Evolutionary conservation across 2,329 filamentous ascomycete species (phyloP), one percentile per base, ranked within the genome.

Genomic region (Boeremia lycopersici): DNA sequence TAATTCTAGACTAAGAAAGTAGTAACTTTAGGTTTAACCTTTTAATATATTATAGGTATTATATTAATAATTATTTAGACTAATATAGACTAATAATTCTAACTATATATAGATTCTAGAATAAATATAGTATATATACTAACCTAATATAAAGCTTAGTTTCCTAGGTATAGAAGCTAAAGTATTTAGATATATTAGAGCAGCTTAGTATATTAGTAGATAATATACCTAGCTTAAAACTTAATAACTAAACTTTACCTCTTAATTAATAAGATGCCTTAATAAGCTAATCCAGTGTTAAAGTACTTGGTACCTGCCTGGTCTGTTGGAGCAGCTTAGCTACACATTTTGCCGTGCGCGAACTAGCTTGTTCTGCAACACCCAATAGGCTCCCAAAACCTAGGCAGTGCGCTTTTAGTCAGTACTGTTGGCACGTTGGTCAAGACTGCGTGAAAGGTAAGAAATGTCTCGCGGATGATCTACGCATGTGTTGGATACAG

Each of bases 231-330:
- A 34, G 46, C 28, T 34, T n/a, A 2, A 2, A 30, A 30, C 5
- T 13, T 23, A 3, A 19, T 17, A 26, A n/a, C 30, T 15, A 6
- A 4, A 42, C 13, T 8, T 15, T 23, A 28, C 6, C 11, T 23
- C 35, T 19, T 28, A 19, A 9, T 44, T 30, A 44, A 44, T 44
- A 2, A 35, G 30, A 29, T 26, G 30, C 5, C 17, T 8, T 15
- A 8, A 36, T 36, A 29, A 36, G 12, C 8, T 23, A 2, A 8
- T 29, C 9, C 9, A n/a, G 13, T 23, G 13, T 8, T 5, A 11
- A 13, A 10, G 13, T 23, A 26, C 36, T 42, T 42, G 38, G 46
- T 48, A 48, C 46, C 45, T 48, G 17, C 45, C 35, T 31, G 17
- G 34, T 40, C 29, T 5, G 45, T 40, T 9, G 2, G 2, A 19